Evolutionary conservation across 2,329 filamentous ascomycete species (phyloP), one percentile per base, ranked within the genome.

Genomic region (Colletotrichum agaves): DNA sequence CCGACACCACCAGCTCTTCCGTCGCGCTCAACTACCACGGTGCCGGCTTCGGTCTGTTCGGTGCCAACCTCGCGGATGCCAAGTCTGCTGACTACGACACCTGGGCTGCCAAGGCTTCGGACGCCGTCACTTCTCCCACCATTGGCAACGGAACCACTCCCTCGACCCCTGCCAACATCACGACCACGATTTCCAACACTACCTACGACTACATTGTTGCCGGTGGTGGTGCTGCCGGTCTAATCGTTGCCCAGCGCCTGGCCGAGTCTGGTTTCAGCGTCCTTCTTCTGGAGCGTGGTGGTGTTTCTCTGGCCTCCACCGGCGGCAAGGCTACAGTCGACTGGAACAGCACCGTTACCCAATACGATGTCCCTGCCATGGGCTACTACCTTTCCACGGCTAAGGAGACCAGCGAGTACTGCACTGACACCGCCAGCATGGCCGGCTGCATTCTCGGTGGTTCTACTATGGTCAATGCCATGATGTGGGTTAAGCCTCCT

Each of bases 391-490:
- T 71, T 27, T 62, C 63, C 0, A 49, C 63, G 6, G 58, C 61
- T 41, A 64, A 66, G 46, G 50, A 69, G 33, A 67, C 69, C 43
- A 70, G 27, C 37, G 71, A 72, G 49, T 67, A 67, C 53, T 78
- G 76, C 69, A 72, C 65, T 37, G 76, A 78, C 66, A 73, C 73
- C 5, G 71, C 74, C 41, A 65, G 61, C 8, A 66, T 69, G 21
- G 75, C 75, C 50, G 76, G 74, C n/a, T 78, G 76, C 59, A 70
- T 78, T 13, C 74, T 78, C 11, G 76, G 76, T 31, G 76, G 76
- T 19, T 75, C 74, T 2, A 75, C 73, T 7, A 71, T 70, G 12
- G 69, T 78, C 63, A 75, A 75, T 66, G 72, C 71, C 58, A 69
- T 73, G 67, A 72, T 75, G 68, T 75, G 71, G 53, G 70, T 75